Conservation (phyloP, 768 basidiomycete genomes). For the Lyophyllum decastes region DNA sequence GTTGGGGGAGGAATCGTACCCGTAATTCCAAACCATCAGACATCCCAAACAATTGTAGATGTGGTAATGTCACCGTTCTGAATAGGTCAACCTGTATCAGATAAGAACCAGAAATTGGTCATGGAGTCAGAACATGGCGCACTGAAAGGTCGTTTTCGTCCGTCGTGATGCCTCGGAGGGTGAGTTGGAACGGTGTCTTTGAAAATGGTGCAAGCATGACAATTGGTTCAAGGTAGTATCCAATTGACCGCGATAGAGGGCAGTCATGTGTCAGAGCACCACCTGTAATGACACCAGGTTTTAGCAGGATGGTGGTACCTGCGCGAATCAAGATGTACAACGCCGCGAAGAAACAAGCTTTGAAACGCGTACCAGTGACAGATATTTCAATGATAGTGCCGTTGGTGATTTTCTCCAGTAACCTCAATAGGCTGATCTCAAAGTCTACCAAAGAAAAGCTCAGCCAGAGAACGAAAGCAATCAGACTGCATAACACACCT, state of each 20-base stretch:
- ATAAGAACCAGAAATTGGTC: constrained; percentile 7
- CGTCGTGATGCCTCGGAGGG: constrained; percentile 87
- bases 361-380: constrained; percentile 71
- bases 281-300: constrained; percentile 89
- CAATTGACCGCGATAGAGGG: constrained; percentile 83
- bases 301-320: constrained; percentile 92
- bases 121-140: constrained; percentile 9
- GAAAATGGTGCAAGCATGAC: constrained; percentile 91
- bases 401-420: constrained; percentile 91
- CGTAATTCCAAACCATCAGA: constrained; percentile 89
- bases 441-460: constrained; percentile 56
- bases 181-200: constrained; percentile 82
- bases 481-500: constrained; percentile 46
- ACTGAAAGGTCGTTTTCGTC: constrained; percentile 93
- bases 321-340: constrained; percentile 1
- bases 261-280: constrained; percentile 85
- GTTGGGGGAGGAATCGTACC: constrained; percentile 39
- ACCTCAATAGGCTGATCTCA: constrained; percentile 85
- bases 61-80: constrained; percentile 87
- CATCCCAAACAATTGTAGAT: constrained; percentile 87
- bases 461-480: constrained; percentile 1
- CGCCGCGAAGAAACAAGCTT: not conserved
- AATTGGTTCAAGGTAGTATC: constrained; percentile 92
- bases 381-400: constrained; percentile 95
- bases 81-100: constrained; percentile 77